Evolutionary conservation across 768 basidiomycete species (phyloP).

Genomic region (Agrocybe praecox): DNA sequence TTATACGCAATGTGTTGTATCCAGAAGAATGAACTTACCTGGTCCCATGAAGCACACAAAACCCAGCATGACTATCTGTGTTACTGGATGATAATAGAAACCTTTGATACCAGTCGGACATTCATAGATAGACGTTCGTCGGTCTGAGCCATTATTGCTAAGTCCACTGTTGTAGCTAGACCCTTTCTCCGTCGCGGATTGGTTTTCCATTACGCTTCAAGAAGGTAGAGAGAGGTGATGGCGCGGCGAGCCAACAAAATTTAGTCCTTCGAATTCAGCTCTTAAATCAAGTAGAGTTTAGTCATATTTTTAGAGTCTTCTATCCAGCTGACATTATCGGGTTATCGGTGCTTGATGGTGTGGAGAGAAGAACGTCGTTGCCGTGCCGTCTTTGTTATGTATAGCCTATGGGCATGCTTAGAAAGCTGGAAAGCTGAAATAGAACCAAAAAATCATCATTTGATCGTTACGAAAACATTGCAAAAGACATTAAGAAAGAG

Average conservation of each 20-base stretch:
- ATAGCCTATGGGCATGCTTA: no score
- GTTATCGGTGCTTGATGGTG: background rate
- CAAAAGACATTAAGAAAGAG: background rate
- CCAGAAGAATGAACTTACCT: constrained; percentile 30
- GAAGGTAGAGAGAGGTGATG: background rate
- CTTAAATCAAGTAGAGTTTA: constrained; percentile 1
- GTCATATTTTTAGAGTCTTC: constrained; percentile 11
- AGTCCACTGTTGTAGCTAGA: constrained; percentile 17
- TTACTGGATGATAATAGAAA: constrained; percentile 62
- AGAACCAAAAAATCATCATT: background rate
- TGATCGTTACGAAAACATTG: background rate
- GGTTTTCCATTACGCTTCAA: constrained; percentile 12
- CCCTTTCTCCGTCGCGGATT: constrained; percentile 13
- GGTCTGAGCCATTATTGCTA: constrained; percentile 14
- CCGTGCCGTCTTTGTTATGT: no score
- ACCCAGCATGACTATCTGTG: constrained; percentile 47
- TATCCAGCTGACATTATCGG: background rate
- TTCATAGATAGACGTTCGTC: constrained; percentile 31
- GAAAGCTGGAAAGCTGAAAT: background rate
- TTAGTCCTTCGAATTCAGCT: background rate
- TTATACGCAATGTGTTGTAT: background rate
- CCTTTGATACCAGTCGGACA: constrained; percentile 55
- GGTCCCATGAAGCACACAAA: constrained; percentile 71
- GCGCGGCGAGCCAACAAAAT: constrained; percentile 1
- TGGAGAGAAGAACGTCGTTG: background rate